A percentile compares a stretch with the other conserved stretches of the same genome.
Evolutionary conservation across 2,329 filamentous ascomycete genomes (phyloP).

Genomic region (Aspergillus uvarum): DNA sequence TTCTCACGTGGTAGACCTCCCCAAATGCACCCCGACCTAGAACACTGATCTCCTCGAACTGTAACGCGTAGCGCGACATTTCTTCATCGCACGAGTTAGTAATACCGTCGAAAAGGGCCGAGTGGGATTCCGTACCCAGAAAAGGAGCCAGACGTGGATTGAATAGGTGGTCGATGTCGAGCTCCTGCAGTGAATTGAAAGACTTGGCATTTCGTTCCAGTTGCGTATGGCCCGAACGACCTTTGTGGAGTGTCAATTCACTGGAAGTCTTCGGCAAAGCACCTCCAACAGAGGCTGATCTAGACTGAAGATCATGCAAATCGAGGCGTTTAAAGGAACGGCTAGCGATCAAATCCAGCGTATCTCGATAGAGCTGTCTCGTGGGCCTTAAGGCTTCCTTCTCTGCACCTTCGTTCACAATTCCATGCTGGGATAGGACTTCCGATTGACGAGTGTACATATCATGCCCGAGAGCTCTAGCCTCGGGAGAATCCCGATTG

Average conservation of each 20-base stretch:
- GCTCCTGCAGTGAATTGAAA: neutral
- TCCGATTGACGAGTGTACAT: conserved; percentile 45
- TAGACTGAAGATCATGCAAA: conserved; percentile 20
- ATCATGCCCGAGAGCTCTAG: conserved; percentile 41
- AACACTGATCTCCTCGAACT: conserved; percentile 55
- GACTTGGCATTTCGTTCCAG: neutral
- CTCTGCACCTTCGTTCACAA: conserved; percentile 42
- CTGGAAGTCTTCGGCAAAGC: conserved; percentile 9
- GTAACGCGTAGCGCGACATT: conserved; percentile 49
- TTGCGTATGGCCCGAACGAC: neutral
- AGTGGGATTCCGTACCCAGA: conserved; percentile 25
- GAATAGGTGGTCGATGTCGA: neutral
- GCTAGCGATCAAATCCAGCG: conserved; percentile 42
- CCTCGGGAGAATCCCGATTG: conserved; percentile 45
- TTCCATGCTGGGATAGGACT: conserved; percentile 43
- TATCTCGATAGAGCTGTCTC: conserved; percentile 45
- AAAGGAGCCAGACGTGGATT: conserved; percentile 21
- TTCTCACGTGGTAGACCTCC: conserved; percentile 60
- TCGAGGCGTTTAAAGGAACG: conserved; percentile 39
- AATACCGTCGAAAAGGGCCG: conserved; percentile 29
- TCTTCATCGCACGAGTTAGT: conserved; percentile 24
- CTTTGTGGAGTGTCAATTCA: neutral
- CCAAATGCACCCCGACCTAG: conserved; percentile 67
- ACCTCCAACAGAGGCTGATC: conserved; percentile 1
- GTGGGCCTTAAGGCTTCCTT: conserved; percentile 37